Evolutionary conservation across 176 grass and related monocot genomes (phyloP).

Genomic region (Metroxylon sagu): DNA sequence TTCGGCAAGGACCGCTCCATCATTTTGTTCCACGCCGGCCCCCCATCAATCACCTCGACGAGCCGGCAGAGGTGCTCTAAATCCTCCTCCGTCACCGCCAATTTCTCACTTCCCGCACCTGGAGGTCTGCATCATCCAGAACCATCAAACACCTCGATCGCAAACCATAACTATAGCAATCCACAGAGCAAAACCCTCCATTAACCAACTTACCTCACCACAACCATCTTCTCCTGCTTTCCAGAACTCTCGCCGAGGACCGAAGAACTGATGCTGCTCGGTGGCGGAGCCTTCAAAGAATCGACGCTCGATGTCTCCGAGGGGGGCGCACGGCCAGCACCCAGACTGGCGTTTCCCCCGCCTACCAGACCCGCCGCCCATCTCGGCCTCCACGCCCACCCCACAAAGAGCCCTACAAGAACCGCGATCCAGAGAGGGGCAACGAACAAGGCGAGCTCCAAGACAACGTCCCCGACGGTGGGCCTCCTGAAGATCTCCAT

Average conservation of each 20-base stretch:
- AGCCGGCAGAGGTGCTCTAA: constrained; percentile 57
- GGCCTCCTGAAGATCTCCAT: constrained; percentile 45
- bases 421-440: constrained; percentile 76
- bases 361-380: constrained; percentile 52
- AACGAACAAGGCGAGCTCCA: constrained; percentile 60
- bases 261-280: constrained; percentile 3
- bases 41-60: constrained; percentile 63
- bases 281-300: constrained; percentile 41
- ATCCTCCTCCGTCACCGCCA: constrained; percentile 49
- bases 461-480: constrained; percentile 43
- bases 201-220: constrained; percentile 21
- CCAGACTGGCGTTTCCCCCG: constrained; percentile 6
- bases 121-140: constrained; percentile 28
- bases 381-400: constrained; percentile 84
- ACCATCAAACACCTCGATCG: background rate
- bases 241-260: background rate
- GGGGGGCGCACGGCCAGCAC: background rate
- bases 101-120: constrained; percentile 32
- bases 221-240: background rate
- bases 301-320: constrained; percentile 23
- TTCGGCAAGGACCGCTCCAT: constrained; percentile 60
- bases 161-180: constrained; percentile 5
- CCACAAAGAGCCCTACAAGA: constrained; percentile 66
- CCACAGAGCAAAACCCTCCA: constrained; percentile 16
- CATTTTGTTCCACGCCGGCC: constrained; percentile 69